Percentiles rank a stretch among this genome's conserved stretches.
These are phyloP conservation scores for Pleoardoris graminearum DNA, from an alignment of 2,329 filamentous ascomycete genomes.

Conservation along the genomic window DNA sequence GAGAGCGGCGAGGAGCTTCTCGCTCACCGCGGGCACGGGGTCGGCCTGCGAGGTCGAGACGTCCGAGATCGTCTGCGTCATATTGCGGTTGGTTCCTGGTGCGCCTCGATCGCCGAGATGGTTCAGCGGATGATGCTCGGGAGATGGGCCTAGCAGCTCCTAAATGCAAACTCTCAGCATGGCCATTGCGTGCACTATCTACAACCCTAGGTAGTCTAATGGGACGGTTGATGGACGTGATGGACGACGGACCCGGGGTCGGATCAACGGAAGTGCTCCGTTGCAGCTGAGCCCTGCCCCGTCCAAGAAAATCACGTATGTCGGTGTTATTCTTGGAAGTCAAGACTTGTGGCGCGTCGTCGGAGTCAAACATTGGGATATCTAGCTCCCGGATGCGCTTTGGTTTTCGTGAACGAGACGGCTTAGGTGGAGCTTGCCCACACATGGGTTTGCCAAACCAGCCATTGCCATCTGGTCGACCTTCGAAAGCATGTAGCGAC, in stretches of 20 bases:
- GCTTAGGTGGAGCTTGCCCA: not conserved
- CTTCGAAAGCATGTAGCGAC: slow-evolving; percentile 28
- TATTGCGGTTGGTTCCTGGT: not conserved
- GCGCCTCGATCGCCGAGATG: not conserved
- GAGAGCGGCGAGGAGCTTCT: not conserved
- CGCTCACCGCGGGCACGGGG: slow-evolving; percentile 13
- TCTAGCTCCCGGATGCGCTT: slow-evolving; percentile 4
- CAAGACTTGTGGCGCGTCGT: not conserved
- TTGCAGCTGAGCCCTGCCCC: not conserved
- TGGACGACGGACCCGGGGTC: slow-evolving; percentile 3
- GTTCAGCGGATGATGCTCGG: slow-evolving; percentile 6
- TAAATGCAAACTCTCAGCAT: not conserved
- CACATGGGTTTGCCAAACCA: slow-evolving; percentile 28
- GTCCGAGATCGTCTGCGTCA: not conserved
- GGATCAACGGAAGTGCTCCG: not conserved
- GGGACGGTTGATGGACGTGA: slow-evolving; percentile 15
- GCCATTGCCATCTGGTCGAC: slow-evolving; percentile 15
- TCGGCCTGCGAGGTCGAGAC: slow-evolving; percentile 6
- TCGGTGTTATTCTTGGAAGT: slow-evolving; percentile 24
- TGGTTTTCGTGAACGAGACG: slow-evolving; percentile 8
- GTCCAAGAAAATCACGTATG: slow-evolving; percentile 31
- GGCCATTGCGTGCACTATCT: not conserved
- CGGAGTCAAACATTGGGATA: not conserved
- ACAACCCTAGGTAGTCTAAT: not conserved
- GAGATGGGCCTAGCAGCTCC: not conserved